Base-by-base conservation (phyloP, 129 eudicot species). In the Logfia minima region DNA sequence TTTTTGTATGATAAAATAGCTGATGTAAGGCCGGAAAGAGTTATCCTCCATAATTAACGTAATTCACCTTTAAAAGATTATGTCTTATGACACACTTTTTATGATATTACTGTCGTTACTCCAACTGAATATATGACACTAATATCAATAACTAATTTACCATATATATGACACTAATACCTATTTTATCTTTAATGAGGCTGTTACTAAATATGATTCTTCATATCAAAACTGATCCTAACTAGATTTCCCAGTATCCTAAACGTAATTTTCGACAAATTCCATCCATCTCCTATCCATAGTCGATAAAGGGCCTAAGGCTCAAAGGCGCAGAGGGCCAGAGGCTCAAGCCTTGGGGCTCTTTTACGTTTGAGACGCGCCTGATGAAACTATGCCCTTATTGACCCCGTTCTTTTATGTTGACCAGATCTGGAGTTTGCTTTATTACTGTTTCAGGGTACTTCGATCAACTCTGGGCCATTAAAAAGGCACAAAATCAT, bases 131-230 rank as follows among this genome's bases (percentile, higher is more conserved):
- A 48, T 43, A 14, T 48, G n/a, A 48, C 55, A 48, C 55, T 13
- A 48, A 48, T 0, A 48, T 45, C 55, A 45, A 45, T 14, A 48
- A 48, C 55, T 48, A 48, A 48, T 48, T 48, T 14, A 48, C n/a
- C 55, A 14, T 48, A 14, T 48, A 48, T 48, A 48, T 0, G 55
- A 48, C 55, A 48, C 31, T 66, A 45, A 55, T 23, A 11, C 17
- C 70, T 48, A 14, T 48, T 14, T 48, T 58, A 58, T 69, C 62
- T 69, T 23, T 37, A 18, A 69, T 0, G 31, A 45, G 23, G 28
- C 70, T 58, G 35, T 64, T 59, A 39, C 70, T 13, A 31, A 70
- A 31, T 58, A 56, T 59, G 51, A 41, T 78, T 70, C 51, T 37
- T 39, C 16, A 11, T 39, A 14, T 70, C 24, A 59, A 55, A 78